Percentiles rank a stretch among this genome's conserved stretches.
phyloP scores from a whole-genome alignment of 2,329 filamentous ascomycete species.

The Biscogniauxia mediterranea region DNA sequence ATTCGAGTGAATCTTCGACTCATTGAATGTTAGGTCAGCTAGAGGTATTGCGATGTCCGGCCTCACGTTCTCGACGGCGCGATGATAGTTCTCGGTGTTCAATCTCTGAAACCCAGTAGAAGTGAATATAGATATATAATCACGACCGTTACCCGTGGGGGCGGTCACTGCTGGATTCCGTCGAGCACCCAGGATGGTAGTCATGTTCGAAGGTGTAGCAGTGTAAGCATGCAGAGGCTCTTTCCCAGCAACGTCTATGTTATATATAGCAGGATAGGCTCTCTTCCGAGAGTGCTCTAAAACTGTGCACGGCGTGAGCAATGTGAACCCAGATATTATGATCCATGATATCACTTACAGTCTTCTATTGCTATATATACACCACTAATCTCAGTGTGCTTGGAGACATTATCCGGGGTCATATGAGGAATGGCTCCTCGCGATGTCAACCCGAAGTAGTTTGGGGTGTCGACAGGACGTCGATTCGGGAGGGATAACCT shows the following conservation, averaged over 20 bases:
- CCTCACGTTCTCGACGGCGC: slow-evolving; percentile 60
- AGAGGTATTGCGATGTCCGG: slow-evolving; percentile 81
- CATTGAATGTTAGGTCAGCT: slow-evolving; percentile 66
- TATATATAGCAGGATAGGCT: slow-evolving; percentile 48
- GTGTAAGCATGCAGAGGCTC: slow-evolving; percentile 75
- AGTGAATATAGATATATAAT: slow-evolving; percentile 74
- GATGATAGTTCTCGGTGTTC: slow-evolving; percentile 65
- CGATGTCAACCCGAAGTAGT: slow-evolving; percentile 77
- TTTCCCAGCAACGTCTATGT: slow-evolving; percentile 34
- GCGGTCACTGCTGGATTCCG: slow-evolving; percentile 72
- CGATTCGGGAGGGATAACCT: slow-evolving; percentile 61
- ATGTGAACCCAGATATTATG: background rate
- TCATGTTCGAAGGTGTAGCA: slow-evolving; percentile 61
- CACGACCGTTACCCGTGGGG: slow-evolving; percentile 68
- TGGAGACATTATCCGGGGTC: slow-evolving; percentile 75
- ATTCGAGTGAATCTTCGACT: slow-evolving; percentile 44
- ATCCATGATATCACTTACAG: slow-evolving; percentile 61
- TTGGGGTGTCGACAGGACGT: slow-evolving; percentile 74
- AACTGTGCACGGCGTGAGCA: slow-evolving; percentile 39
- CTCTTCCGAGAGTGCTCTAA: slow-evolving; percentile 47
- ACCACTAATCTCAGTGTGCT: slow-evolving; percentile 63
- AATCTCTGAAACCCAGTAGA: slow-evolving; percentile 81
- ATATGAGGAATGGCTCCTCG: slow-evolving; percentile 85
- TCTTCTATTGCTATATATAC: slow-evolving; percentile 87
- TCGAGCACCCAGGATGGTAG: slow-evolving; percentile 74